Conservation (phyloP, 2,329 filamentous ascomycete species). For the Hymenoscyphus albidus region DNA sequence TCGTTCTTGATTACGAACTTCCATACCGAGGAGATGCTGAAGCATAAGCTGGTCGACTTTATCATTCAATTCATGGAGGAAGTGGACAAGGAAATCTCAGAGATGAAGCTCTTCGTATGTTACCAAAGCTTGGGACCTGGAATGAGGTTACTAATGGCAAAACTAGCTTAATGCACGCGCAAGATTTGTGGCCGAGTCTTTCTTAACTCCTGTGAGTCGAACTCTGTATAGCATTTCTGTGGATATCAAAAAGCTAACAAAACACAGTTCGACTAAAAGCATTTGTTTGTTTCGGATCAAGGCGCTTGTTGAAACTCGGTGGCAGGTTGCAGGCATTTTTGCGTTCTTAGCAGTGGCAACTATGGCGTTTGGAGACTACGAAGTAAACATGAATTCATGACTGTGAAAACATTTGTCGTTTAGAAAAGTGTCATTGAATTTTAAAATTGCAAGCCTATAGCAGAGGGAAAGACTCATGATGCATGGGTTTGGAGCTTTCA, state of each 20-base stretch:
- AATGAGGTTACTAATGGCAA: conserved; percentile 32
- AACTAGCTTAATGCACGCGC: conserved; percentile 86
- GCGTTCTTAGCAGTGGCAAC: not conserved
- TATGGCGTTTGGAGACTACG: conserved; percentile 3
- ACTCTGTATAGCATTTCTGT: not conserved
- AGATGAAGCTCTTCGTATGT: conserved; percentile 99
- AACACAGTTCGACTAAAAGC: not conserved
- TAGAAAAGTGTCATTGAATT: not conserved
- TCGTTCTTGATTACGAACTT: conserved; percentile 98
- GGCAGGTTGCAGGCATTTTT: conserved; percentile 1
- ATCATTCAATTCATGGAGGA: conserved; percentile 99
- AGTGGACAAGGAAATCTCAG: conserved; percentile 99
- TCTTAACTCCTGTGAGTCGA: conserved; percentile 77
- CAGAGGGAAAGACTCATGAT: not conserved
- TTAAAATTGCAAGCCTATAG: not conserved
- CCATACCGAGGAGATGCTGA: conserved; percentile 97
- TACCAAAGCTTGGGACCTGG: not conserved
- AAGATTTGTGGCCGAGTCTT: conserved; percentile 96
- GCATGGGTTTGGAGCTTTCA: not conserved
- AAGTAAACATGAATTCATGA: conserved; percentile 4
- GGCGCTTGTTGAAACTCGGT: conserved; percentile 4
- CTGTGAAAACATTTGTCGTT: not conserved
- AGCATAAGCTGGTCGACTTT: conserved; percentile 98
- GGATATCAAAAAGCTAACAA: not conserved
- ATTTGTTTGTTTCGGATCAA: not conserved